A percentile compares a stretch with the other conserved stretches of the same genome.
Conservation (phyloP, 2,329 filamentous ascomycete genomes). For the Beauveria asiatica region DNA sequence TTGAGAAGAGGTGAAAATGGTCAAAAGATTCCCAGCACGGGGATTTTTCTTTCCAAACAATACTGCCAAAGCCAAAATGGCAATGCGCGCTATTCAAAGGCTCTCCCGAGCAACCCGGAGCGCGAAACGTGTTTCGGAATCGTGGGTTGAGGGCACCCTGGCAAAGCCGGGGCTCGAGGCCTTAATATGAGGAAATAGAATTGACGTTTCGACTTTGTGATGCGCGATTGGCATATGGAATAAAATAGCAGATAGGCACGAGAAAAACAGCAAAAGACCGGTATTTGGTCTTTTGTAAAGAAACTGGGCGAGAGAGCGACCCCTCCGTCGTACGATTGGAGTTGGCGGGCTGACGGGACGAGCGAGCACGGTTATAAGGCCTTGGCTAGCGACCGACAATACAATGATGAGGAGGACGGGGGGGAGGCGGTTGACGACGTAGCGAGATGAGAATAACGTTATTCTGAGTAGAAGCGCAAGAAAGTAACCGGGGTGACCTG, state of each 20-base stretch:
- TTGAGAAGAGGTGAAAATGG: background rate
- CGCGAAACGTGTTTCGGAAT: conserved; percentile 7
- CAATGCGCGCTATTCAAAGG: background rate
- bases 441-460: background rate
- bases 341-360: background rate
- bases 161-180: background rate
- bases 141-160: background rate
- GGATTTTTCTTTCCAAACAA: background rate
- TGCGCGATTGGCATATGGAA: background rate
- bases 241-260: background rate
- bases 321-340: background rate
- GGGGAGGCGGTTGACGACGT: no score
- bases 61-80: background rate
- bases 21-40: background rate
- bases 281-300: background rate
- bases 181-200: background rate
- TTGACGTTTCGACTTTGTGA: background rate
- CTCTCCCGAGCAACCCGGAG: background rate
- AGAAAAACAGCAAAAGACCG: background rate
- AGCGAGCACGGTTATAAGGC: background rate
- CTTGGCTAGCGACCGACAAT: background rate
- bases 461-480: background rate
- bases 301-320: background rate
- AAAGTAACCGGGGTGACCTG: background rate
- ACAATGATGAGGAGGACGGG: background rate